Conservation (phyloP, 306 rosid species). For the Pterocarpus macrocarpus region DNA sequence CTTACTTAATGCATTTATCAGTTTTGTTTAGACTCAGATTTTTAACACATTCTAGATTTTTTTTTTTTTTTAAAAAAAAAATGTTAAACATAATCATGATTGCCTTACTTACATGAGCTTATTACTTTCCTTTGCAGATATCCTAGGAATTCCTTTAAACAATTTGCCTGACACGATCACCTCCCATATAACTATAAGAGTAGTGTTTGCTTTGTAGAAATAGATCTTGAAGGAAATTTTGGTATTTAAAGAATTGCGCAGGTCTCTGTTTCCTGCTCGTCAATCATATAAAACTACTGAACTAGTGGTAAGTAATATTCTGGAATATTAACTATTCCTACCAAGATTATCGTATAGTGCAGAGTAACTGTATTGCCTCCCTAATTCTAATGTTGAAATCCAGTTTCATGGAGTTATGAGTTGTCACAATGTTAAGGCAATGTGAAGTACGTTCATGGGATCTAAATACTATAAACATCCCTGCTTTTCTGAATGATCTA, state of each 20-base stretch:
- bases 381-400: not conserved
- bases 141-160: not conserved
- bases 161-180: slow-evolving; percentile 32
- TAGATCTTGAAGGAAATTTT: slow-evolving; percentile 16
- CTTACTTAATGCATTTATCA: not conserved
- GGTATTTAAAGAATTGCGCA: slow-evolving; percentile 15
- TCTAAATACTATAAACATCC: not conserved
- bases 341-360: slow-evolving; percentile 19
- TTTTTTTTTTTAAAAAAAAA: no score
- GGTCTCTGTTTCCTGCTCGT: slow-evolving; percentile 22
- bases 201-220: slow-evolving; percentile 28
- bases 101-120: slow-evolving; percentile 17
- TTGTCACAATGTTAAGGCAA: not conserved
- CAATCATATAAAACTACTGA: slow-evolving; percentile 1
- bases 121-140: slow-evolving; percentile 25
- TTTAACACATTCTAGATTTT: no score
- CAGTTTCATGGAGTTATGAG: slow-evolving; percentile 9
- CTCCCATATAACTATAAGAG: slow-evolving; percentile 3
- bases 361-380: slow-evolving; percentile 28
- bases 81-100: not conserved
- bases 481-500: not conserved
- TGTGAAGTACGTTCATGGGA: not conserved
- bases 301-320: not conserved
- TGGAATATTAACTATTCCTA: slow-evolving; percentile 1
- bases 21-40: not conserved